Evolutionary conservation across 768 basidiomycete species (phyloP), one percentile per base, ranked within the genome.

Genomic region (Phylloporus scabripes): DNA sequence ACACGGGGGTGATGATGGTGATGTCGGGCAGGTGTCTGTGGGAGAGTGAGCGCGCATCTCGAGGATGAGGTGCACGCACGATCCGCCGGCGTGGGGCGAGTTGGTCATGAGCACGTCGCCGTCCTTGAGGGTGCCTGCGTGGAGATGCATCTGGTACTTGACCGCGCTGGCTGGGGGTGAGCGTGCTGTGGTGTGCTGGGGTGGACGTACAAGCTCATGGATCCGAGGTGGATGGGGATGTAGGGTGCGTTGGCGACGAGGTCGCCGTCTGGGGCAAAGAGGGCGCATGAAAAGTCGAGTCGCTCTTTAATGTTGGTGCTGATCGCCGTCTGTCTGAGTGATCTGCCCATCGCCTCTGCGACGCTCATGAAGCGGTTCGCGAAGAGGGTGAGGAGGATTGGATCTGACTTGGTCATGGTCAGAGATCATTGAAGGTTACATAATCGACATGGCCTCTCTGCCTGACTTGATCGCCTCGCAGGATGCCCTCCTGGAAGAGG

Each of bases 331-430:
- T 94, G 88, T 65, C 87, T 90, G 20, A 94, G 72, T 0, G 88
- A 88, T 42, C 88, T 76, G 9, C 92, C 93, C 92, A 95, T 96
- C 9, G 92, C 92, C 64, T 95, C 92, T 8, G 92, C 92, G 17
- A 97, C 90, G 59, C 89, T 89, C 94, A 97, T 97, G 72, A 97
- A 94, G 38, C 94, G 87, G 61, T 96, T 94, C 10, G 92, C 89
- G 59, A 96, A 97, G 45, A 98, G 80, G 1, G 92, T 91, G 40
- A 96, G 74, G 26, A 92, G 72, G 55, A 94, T 90, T 0, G 91
- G 88, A 64, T 95, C 92, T 12, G 29, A 3, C 29, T 31, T 12
- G 10, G 34, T 36, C 34, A 36, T 36, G 34, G n/a, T 32, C 8
- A 1, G 7, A 28, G 26, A n/a, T 28, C 5, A 32, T 32, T 4